Evolutionary conservation across 2,329 filamentous ascomycete genomes (phyloP), one percentile per base, ranked within the genome.

Genomic region (Fusarium proliferatum): DNA sequence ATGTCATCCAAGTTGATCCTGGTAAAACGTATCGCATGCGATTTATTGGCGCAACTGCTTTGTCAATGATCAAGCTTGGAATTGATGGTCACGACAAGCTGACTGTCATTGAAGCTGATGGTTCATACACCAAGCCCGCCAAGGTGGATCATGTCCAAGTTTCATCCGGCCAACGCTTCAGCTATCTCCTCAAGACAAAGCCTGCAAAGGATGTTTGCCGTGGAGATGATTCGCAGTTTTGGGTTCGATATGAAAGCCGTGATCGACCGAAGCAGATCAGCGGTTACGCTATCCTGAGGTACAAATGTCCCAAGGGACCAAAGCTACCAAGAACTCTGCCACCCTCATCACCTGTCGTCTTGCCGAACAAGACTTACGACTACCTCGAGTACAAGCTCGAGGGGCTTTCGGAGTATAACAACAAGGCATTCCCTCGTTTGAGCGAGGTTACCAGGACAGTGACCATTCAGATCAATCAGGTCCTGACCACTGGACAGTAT

Each of bases 401-500:
- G 23, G 42, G 52, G 0, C 34, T 74, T 2, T 61, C 67, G 0
- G 23, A 64, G 3, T 28, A 17, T 3, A 48, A 64, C 4, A 48
- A 57, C 8, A 15, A 13, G 12, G 33, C 21, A 62, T 82, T 85
- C 39, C 86, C 86, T 0, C 76, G 79, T 1, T 77, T 86, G 4
- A 77, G 77, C 6, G 85, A 88, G 43, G 87, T 89, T 9, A 88
- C 86, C 2, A 83, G 87, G 23, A 84, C 84, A 0, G 77, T 89
- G 11, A 82, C 84, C 43, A 84, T 89, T 49, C 84, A 85, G 13
- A 79, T 84, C n/a, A 82, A 81, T 39, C 82, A 86, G 70, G 77
- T 82, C 17, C 63, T 82, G 6, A 80, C 81, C 5, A 79, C 80
- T 30, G 82, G 81, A 4, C 49, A 43, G 9, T 73, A 73, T 26